Evolutionary conservation across 2,329 filamentous ascomycete genomes (phyloP), one percentile per base, ranked within the genome.

Genomic region (Chaetomium olivaceum): DNA sequence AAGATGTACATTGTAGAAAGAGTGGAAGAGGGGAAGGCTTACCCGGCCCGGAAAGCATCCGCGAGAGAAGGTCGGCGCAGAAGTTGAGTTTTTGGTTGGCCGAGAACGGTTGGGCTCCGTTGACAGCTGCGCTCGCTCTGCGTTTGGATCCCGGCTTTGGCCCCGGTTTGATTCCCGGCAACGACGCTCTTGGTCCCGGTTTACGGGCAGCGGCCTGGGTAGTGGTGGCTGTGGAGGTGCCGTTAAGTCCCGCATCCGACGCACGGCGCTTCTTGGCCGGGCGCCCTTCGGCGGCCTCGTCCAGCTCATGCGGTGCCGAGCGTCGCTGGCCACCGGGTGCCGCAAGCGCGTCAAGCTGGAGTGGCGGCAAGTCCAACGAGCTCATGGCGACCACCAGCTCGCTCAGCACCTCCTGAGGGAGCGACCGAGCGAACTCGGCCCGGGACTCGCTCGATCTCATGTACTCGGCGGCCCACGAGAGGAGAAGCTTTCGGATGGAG

Each of bases 41-140:
- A 86, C 85, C 85, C 66, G 87, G 86, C 0, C 86, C 86, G 1
- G 83, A 86, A 0, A 88, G 77, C 87, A 89, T 89, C 33, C 86
- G 80, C 1, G 78, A 79, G 57, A 89, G 73, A 0, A 89, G 77
- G 67, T 88, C 85, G 2, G 81, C 76, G 69, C 87, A 89, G 71
- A 87, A 89, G 11, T 80, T 80, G 21, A 89, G 74, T 72, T 87
- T 87, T 65, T 80, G 76, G 23, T 78, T 76, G 1, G 75, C 60
- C 1, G 76, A 76, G 59, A 75, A 80, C 4, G 76, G 72, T 63
- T 69, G 72, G 43, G 73, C 76, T 33, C 71, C 70, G 6, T 68
- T 68, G 19, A 71, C 51, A 21, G 71, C 69, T n/a, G 69, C 66
- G 52, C 69, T 75, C 2, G 71, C 63, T 43, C 77, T 75, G 39